These are phyloP conservation scores for Suillus paluster DNA, from an alignment of 768 basidiomycete species.

Conservation along the genomic window DNA sequence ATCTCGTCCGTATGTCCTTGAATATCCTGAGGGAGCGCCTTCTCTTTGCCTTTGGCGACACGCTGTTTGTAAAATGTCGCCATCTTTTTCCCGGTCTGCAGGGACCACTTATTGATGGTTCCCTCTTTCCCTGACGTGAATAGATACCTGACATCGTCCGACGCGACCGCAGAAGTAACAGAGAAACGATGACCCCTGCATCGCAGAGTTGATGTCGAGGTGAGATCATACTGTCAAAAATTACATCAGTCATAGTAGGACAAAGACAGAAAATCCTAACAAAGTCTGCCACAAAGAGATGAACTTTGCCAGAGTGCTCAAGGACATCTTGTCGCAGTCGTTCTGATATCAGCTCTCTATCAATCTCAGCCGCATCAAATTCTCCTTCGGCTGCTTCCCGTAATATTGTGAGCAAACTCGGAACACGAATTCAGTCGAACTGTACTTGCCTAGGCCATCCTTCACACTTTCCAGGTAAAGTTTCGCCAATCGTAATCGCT, in stretches of 20 bases:
- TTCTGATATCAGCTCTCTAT: slow-evolving; percentile 89
- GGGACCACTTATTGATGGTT: slow-evolving; percentile 83
- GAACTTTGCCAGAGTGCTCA: slow-evolving; percentile 86
- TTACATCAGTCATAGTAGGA: background rate
- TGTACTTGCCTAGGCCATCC: slow-evolving; percentile 61
- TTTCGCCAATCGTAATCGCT: slow-evolving; percentile 88
- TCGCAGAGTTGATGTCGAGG: slow-evolving; percentile 48
- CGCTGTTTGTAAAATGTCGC: slow-evolving; percentile 65
- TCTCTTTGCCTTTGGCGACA: slow-evolving; percentile 62
- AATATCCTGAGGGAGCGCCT: slow-evolving; percentile 49
- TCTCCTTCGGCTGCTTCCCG: slow-evolving; percentile 72
- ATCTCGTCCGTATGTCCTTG: slow-evolving; percentile 90
- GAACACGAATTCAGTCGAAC: background rate
- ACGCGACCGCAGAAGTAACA: slow-evolving; percentile 80
- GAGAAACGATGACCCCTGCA: slow-evolving; percentile 78
- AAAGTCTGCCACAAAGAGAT: slow-evolving; percentile 76
- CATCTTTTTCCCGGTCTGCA: slow-evolving; percentile 63
- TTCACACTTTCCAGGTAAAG: slow-evolving; percentile 88
- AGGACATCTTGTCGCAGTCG: slow-evolving; percentile 91
- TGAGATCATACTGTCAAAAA: slow-evolving; percentile 59
- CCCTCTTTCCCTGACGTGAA: slow-evolving; percentile 94
- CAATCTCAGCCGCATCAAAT: slow-evolving; percentile 94
- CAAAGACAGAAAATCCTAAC: slow-evolving; percentile 44
- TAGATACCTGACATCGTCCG: slow-evolving; percentile 73
- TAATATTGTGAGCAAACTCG: background rate